phyloP scores from a whole-genome alignment of 305 asterid species.

The Rubia occidens region DNA sequence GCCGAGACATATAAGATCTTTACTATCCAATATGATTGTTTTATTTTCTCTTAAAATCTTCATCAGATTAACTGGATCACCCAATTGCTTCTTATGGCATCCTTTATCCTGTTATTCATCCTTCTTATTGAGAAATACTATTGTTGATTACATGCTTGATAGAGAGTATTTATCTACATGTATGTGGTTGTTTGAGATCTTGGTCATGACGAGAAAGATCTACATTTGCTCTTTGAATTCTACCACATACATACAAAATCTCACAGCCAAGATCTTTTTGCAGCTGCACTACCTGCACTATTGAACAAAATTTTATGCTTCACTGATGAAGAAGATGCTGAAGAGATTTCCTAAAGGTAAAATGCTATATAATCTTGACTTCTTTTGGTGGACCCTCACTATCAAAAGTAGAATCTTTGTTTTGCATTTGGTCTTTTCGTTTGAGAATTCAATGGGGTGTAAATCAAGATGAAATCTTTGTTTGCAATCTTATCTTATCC shows the following conservation, averaged over 20 bases:
- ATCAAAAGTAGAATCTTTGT: neutral
- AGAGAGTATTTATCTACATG: neutral
- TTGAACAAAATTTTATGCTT: slow-evolving; percentile 84
- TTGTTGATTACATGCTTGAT: slow-evolving; percentile 5
- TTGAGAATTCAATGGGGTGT: neutral
- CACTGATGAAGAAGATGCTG: slow-evolving; percentile 56
- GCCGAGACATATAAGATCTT: neutral
- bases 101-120: neutral
- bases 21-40: neutral
- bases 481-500: neutral
- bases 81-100: neutral
- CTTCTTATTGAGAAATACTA: too few species aligned
- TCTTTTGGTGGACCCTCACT: neutral
- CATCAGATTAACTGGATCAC: neutral
- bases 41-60: too few species aligned
- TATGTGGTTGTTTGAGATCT: neutral
- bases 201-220: slow-evolving; percentile 36
- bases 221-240: slow-evolving; percentile 59
- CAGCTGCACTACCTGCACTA: slow-evolving; percentile 74
- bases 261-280: slow-evolving; percentile 60
- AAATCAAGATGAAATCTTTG: neutral
- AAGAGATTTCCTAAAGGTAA: slow-evolving; percentile 63
- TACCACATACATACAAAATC: slow-evolving; percentile 60
- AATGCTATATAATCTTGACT: slow-evolving; percentile 3
- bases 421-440: neutral